A percentile compares a stretch with the other conserved stretches of the same genome.
These are phyloP conservation scores for Linaria vulgaris DNA, from an alignment of 257 asterid species.

Conservation along the genomic window DNA sequence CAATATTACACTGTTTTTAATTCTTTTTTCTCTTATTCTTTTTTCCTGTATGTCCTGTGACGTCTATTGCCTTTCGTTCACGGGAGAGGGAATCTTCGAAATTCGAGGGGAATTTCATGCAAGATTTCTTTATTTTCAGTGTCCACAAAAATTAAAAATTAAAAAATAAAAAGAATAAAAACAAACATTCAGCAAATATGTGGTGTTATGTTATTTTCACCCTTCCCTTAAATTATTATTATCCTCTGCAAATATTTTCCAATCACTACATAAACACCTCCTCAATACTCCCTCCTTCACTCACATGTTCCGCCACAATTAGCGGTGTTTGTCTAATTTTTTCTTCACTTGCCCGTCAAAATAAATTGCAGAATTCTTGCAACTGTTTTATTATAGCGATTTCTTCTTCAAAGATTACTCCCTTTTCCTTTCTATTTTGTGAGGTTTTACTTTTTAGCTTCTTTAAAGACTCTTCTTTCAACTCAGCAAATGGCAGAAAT, in stretches of 20 bases:
- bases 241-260: constrained; percentile 18
- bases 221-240: constrained; percentile 29
- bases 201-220: constrained; percentile 31
- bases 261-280: constrained; percentile 6
- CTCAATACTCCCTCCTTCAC: not conserved
- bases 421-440: constrained; percentile 1
- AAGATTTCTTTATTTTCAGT: constrained; percentile 16
- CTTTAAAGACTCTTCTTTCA: constrained; percentile 18
- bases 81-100: constrained; percentile 31
- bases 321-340: constrained; percentile 14
- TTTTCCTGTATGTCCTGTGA: constrained; percentile 17
- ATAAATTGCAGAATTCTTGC: no score
- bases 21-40: constrained; percentile 1
- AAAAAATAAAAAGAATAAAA: not conserved
- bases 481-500: constrained; percentile 1
- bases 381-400: constrained; percentile 16
- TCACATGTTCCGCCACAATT: constrained; percentile 24
- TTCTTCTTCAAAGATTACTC: not conserved
- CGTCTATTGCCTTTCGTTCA: constrained; percentile 22
- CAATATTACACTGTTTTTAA: no score
- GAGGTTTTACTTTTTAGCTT: not conserved
- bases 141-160: constrained; percentile 26
- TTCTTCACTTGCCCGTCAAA: not conserved
- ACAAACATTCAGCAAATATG: constrained; percentile 27
- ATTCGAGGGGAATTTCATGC: constrained; percentile 23